A percentile compares a stretch with the other conserved stretches of the same genome.
These are phyloP conservation scores for Hygrophoropsis aurantiaca DNA, from an alignment of 768 basidiomycete species.

Conservation along the genomic window DNA sequence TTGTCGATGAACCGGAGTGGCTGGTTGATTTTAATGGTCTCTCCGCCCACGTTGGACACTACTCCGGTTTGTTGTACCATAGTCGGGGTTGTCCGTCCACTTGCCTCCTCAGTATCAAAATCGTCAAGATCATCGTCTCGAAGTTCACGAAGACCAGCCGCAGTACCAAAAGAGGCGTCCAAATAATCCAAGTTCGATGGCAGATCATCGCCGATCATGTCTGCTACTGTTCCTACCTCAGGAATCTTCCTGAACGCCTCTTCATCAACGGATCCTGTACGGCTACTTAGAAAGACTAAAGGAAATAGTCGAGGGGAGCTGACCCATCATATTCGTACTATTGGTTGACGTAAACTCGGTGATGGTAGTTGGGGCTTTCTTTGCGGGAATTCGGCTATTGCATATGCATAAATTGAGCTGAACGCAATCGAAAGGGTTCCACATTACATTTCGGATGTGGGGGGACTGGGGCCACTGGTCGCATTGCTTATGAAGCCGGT, in stretches of 20 bases:
- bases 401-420: background rate
- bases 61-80: constrained; percentile 36
- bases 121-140: constrained; percentile 74
- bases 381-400: constrained; percentile 5
- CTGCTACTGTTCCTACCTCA: constrained; percentile 75
- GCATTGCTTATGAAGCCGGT: constrained; percentile 56
- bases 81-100: constrained; percentile 11
- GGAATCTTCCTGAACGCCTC: constrained; percentile 75
- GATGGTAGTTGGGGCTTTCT: constrained; percentile 1
- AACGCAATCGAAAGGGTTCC: background rate
- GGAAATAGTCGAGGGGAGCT: background rate
- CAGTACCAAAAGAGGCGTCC: constrained; percentile 76
- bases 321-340: constrained; percentile 27
- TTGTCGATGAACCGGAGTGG: constrained; percentile 70
- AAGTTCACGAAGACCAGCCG: constrained; percentile 72
- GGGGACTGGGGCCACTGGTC: constrained; percentile 39
- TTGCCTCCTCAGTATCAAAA: constrained; percentile 41
- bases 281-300: no score
- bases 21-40: constrained; percentile 80
- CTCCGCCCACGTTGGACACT: constrained; percentile 70
- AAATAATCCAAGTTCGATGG: constrained; percentile 89
- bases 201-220: constrained; percentile 90
- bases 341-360: constrained; percentile 2
- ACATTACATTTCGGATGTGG: constrained; percentile 25
- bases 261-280: constrained; percentile 74